Conservation (phyloP, 108 stramenopile genomes). For the Epithemia pelagica region DNA sequence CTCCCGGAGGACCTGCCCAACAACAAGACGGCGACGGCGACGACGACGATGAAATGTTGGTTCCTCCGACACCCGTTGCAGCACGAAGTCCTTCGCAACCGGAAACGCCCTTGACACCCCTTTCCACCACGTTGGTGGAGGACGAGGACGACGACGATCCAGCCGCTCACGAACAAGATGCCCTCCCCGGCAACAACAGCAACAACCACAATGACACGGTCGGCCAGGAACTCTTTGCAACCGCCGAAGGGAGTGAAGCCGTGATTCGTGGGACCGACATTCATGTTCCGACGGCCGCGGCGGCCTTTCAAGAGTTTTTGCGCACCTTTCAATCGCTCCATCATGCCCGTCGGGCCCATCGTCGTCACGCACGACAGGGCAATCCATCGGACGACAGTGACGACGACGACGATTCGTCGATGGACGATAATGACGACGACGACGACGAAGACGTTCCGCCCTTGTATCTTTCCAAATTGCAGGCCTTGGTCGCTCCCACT, state of each 20-base stretch:
- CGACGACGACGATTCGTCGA: slow-evolving; percentile 13
- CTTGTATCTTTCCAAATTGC: slow-evolving; percentile 19
- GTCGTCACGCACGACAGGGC: neutral
- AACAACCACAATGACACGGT: no score
- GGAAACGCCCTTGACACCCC: neutral
- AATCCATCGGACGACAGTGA: slow-evolving; percentile 18
- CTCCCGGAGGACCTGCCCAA: no score
- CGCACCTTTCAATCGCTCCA: slow-evolving; percentile 52
- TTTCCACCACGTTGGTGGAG: neutral
- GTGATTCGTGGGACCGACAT: slow-evolving; percentile 76
- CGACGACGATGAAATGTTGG: neutral
- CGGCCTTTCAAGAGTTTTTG: slow-evolving; percentile 71
- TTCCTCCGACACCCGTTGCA: neutral
- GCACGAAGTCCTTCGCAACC: neutral
- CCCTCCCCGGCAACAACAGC: neutral
- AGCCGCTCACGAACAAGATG: no score
- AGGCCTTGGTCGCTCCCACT: slow-evolving; percentile 6
- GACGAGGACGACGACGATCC: neutral
- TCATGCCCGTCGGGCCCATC: slow-evolving; percentile 6
- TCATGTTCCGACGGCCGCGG: slow-evolving; percentile 63
- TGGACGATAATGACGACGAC: slow-evolving; percentile 20
- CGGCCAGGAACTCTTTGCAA: neutral
- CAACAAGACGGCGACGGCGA: neutral
- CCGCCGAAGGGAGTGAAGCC: neutral
- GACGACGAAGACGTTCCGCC: slow-evolving; percentile 23